Base-by-base conservation (phyloP, 148 eudicot genomes). In the Camellia sinensis region DNA sequence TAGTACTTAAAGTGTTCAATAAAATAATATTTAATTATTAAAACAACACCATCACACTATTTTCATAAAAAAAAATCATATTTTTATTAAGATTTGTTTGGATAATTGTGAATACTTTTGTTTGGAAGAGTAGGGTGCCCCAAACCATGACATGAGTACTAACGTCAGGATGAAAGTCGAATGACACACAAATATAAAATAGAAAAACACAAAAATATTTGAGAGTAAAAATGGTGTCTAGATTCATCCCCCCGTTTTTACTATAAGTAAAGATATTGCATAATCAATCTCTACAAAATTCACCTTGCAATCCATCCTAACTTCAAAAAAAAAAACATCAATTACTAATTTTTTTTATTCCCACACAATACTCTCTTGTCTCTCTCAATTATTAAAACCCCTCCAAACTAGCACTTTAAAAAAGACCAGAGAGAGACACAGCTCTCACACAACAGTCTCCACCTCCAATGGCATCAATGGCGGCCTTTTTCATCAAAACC, bases 381-480 rank as follows among this genome's bases (percentile, higher is more conserved):
- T 57, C 53, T 3, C 72, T 13, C 45, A 11, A 67, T 29, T 67
- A 44, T 15, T 69, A 17, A 18, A 45, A 57, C 61, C 61, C 61
- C 61, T 57, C 61, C 61, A 57, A 57, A 57, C 61, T 57, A 69
- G 41, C 59, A 9, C 21, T 71, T 71, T 7, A 5, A 50, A 11
- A 48, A 50, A 43, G 17, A 57, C 48, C 41, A 71, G 22, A 50
- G 40, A 57, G 61, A 50, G 40, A 57, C 13, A 57, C 11, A 9
- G 15, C 18, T 18, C 56, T 52, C 2, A 12, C 37, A 29, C 37
- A 29, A 29, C 75, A 48, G 29, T 70, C 62, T 56, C 76, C 81
- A 64, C 73, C 77, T 79, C 59, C 77, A 79, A 92, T 92, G 97
- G 88, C 93, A 46, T 80, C 97, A 21, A 89, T 89, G 89, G 87